A percentile compares a stretch with the other conserved stretches of the same genome.
phyloP scores from a whole-genome alignment of 1,139 yeast species.

The Eremothecium coryli region DNA sequence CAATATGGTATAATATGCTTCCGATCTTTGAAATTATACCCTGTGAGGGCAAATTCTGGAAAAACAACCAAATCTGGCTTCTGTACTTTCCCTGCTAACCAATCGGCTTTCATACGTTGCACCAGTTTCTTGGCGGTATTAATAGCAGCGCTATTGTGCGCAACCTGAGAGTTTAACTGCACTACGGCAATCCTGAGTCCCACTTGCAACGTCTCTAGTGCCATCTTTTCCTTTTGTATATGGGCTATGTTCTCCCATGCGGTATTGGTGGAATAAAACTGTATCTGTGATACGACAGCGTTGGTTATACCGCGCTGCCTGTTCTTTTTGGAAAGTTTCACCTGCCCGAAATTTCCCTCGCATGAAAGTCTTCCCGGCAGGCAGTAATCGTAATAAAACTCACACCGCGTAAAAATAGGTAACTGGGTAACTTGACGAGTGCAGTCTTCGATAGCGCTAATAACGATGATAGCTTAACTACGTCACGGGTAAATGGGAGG shows the following conservation, averaged over 20 bases:
- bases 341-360: too few species aligned
- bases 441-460: too few species aligned
- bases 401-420: too few species aligned
- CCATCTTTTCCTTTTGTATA: neutral
- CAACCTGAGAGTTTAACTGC: constrained; percentile 61
- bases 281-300: too few species aligned
- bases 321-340: neutral
- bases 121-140: constrained; percentile 35
- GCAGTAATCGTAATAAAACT: too few species aligned
- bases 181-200: constrained; percentile 52
- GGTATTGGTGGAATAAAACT: too few species aligned
- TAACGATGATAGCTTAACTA: too few species aligned
- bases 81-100: constrained; percentile 10
- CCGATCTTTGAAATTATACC: constrained; percentile 56
- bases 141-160: constrained; percentile 48
- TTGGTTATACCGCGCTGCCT: neutral
- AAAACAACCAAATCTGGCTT: constrained; percentile 57
- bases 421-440: too few species aligned
- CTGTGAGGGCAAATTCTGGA: constrained; percentile 82
- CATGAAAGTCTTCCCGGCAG: too few species aligned
- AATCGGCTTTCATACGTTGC: constrained; percentile 16
- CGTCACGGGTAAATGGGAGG: too few species aligned
- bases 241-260: too few species aligned
- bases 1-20: constrained; percentile 52
- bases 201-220: constrained; percentile 22